phyloP scores from a whole-genome alignment of 129 eudicot species.

The Flaveria brownii region DNA sequence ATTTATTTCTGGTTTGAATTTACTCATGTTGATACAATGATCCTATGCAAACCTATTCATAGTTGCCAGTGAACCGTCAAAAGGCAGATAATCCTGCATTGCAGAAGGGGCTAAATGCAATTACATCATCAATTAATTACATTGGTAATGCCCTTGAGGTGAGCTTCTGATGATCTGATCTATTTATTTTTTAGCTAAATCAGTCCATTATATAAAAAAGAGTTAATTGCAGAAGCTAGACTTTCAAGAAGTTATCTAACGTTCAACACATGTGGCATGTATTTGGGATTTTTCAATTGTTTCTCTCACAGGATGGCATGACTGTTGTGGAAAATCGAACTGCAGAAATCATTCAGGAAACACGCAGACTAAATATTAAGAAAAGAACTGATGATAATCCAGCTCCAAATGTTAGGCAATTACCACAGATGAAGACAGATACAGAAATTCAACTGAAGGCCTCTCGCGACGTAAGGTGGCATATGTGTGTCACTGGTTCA shows the following conservation, averaged over 20 bases:
- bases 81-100: conserved; percentile 56
- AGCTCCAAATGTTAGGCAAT: conserved; percentile 37
- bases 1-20: no score
- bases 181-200: not conserved
- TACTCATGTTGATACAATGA: no score
- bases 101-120: conserved; percentile 69
- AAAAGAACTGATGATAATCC: conserved; percentile 48
- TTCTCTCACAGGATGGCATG: conserved; percentile 58
- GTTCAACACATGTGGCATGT: conserved; percentile 23
- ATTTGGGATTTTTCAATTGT: not conserved
- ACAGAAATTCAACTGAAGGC: conserved; percentile 82
- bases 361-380: conserved; percentile 63
- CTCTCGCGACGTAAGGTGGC: conserved; percentile 97
- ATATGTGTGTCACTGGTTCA: conserved; percentile 46
- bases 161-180: not conserved
- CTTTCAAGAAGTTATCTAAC: not conserved
- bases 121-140: conserved; percentile 64
- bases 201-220: not conserved
- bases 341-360: conserved; percentile 78
- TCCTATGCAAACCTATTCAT: no score
- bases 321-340: conserved; percentile 73
- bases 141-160: conserved; percentile 84
- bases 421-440: conserved; percentile 43
- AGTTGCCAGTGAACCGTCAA: conserved; percentile 41
- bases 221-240: not conserved